Base-by-base conservation (phyloP, 345 rosid genomes). In the Hirschfeldia incana region DNA sequence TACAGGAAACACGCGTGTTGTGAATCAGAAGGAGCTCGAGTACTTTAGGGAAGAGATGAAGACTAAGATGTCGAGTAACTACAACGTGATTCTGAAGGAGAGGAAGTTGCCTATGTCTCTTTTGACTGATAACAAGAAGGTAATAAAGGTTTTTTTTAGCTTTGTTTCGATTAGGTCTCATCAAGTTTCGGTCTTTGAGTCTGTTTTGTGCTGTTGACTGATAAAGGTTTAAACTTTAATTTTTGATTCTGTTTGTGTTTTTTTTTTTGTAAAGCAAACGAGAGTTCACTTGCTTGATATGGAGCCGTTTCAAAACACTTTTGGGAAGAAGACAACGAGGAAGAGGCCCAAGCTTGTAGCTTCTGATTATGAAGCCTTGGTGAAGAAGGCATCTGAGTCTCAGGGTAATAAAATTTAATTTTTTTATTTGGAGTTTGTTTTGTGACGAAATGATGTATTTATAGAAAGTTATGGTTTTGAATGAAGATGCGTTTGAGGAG, bases 261-360 rank as follows among this genome's bases (percentile, higher is more conserved):
- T 46, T 46, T 0, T 37, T 46, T 53, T 46, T 53, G 8, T 59
- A 7, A 71, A 95, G 99, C 94, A 91, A 89, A 82, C 92, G 3
- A 91, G 96, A 87, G 96, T 92, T 75, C 98, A 89, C 80, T 91
- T 95, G 27, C 93, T 95, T 2, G 94, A 90, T 36, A 90, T 86
- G 10, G 89, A 89, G 81, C 91, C 99, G 6, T 95, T 95, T 83
- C 80, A 65, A 80, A 95, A 93, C 90, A 90, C 97, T 44, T 95
- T 95, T 83, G 97, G 99, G 34, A 91, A 87, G 26, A 89, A 85
- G 62, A 84, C 76, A 12, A 93, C 91, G 83, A 90, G 96, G 91
- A 90, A 86, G 76, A 85, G 99, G 0, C 99, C 99, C 0, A 91
- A 78, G 87, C 93, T 93, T 55, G 72, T 89, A 67, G 97, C 97